These are phyloP conservation scores for Colletotrichum sp. DNA, from an alignment of 2,329 filamentous ascomycete genomes.

Conservation along the genomic window DNA sequence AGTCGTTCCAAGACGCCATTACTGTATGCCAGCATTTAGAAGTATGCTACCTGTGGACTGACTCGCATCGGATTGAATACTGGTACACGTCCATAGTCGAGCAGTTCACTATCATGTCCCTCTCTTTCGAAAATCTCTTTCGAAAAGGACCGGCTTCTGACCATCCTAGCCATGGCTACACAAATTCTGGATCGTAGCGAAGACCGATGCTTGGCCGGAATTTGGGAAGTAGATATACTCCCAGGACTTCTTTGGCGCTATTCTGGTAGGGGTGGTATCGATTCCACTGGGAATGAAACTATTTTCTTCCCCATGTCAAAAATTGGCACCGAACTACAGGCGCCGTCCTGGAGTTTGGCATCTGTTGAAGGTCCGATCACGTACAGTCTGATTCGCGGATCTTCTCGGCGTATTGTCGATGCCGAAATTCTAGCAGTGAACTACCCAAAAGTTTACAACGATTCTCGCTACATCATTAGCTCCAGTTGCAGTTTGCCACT, in stretches of 20 bases:
- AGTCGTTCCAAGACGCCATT: constrained; percentile 24
- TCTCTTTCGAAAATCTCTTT: background rate
- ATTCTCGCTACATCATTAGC: background rate
- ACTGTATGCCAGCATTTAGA: constrained; percentile 12
- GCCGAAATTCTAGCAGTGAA: background rate
- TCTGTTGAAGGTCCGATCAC: background rate
- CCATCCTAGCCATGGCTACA: background rate
- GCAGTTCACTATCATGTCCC: background rate
- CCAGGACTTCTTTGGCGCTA: background rate
- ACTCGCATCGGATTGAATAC: background rate
- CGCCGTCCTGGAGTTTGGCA: background rate
- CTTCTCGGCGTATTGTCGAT: background rate
- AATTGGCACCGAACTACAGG: background rate
- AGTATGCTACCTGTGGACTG: constrained; percentile 26
- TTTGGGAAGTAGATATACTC: background rate
- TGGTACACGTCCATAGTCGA: background rate
- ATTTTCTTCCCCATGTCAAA: background rate
- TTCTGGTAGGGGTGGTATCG: background rate
- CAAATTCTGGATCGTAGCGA: background rate
- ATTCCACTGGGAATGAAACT: background rate
- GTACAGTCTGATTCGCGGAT: background rate
- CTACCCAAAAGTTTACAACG: background rate
- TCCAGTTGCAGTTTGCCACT: background rate
- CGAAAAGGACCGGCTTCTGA: background rate
- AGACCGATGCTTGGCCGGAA: background rate